Evolutionary conservation across 345 rosid species (phyloP).

Genomic region (Cardamine occulta): DNA sequence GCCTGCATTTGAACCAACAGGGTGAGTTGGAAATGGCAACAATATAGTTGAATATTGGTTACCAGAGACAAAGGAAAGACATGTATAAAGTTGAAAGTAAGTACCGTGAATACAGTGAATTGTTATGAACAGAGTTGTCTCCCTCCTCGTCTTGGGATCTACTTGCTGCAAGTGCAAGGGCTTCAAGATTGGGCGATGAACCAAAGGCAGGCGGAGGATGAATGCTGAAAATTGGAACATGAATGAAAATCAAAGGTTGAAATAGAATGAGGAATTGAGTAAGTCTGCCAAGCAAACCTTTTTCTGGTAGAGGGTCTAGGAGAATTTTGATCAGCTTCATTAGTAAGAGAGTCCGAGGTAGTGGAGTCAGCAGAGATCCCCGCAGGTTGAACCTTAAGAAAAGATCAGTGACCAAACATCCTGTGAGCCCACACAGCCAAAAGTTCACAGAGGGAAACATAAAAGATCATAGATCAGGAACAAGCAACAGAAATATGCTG

Average conservation of each 20-base stretch:
- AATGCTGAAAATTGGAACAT: conserved; percentile 59
- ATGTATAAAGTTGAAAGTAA: conserved; percentile 19
- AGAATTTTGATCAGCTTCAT: conserved; percentile 46
- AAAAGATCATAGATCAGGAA: conserved; percentile 27
- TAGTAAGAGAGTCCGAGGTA: conserved; percentile 41
- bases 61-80: not conserved
- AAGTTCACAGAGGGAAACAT: conserved; percentile 26
- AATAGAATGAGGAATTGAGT: conserved; percentile 5
- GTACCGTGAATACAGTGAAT: conserved; percentile 70
- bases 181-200: conserved; percentile 93
- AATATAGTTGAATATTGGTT: not conserved
- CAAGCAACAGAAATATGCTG: not conserved
- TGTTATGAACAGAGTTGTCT: conserved; percentile 79
- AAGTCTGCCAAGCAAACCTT: conserved; percentile 50
- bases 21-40: not conserved
- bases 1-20: conserved; percentile 54
- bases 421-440: conserved; percentile 41
- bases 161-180: conserved; percentile 74
- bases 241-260: not conserved
- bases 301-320: conserved; percentile 44
- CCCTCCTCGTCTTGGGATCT: conserved; percentile 55
- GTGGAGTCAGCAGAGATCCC: conserved; percentile 50
- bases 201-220: conserved; percentile 99
- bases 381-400: conserved; percentile 68
- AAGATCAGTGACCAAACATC: conserved; percentile 42